Percentiles rank a stretch among this genome's conserved stretches.
Conservation (phyloP, 805 yeast genomes). For the Hemisphaericaspora nanyangensis region DNA sequence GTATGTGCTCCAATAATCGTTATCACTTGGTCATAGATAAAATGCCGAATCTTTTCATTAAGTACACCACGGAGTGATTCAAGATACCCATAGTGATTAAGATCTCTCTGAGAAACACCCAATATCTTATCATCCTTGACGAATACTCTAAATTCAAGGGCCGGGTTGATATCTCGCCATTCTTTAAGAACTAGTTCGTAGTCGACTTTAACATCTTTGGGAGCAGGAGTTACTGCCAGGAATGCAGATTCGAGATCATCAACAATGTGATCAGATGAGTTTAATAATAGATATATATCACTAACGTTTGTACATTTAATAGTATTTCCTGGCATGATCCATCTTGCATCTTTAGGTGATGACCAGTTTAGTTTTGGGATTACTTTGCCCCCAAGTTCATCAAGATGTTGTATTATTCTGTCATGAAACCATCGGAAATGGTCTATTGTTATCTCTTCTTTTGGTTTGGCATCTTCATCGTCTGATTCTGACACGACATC, state of each 20-base stretch:
- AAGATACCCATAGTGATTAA: slow-evolving; percentile 75
- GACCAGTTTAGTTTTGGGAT: slow-evolving; percentile 96
- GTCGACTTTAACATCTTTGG: slow-evolving; percentile 12
- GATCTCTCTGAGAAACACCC: slow-evolving; percentile 82
- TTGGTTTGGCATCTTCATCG: slow-evolving; percentile 13
- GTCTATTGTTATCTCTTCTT: slow-evolving; percentile 22
- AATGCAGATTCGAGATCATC: slow-evolving; percentile 80
- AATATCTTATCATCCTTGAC: slow-evolving; percentile 59
- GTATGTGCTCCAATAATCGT: slow-evolving; percentile 17
- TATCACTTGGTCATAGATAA: slow-evolving; percentile 43
- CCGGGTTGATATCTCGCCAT: slow-evolving; percentile 84
- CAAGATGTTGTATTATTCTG: slow-evolving; percentile 43
- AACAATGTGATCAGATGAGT: slow-evolving; percentile 82
- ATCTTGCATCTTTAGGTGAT: slow-evolving; percentile 89
- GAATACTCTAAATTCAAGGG: slow-evolving; percentile 87
- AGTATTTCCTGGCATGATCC: slow-evolving; percentile 81
- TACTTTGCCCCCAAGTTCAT: slow-evolving; percentile 51
- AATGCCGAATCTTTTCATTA: slow-evolving; percentile 44
- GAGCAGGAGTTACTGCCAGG: slow-evolving; percentile 36
- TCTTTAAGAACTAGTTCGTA: slow-evolving; percentile 73
- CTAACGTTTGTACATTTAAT: slow-evolving; percentile 66
- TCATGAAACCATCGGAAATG: slow-evolving; percentile 61
- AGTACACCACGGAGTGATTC: slow-evolving; percentile 48
- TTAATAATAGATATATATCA: slow-evolving; percentile 77
- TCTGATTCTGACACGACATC: slow-evolving; percentile 8